Evolutionary conservation across 1,284 basidiomycete genomes (phyloP), one percentile per base, ranked within the genome.

Genomic region (Polyporus tsugae): DNA sequence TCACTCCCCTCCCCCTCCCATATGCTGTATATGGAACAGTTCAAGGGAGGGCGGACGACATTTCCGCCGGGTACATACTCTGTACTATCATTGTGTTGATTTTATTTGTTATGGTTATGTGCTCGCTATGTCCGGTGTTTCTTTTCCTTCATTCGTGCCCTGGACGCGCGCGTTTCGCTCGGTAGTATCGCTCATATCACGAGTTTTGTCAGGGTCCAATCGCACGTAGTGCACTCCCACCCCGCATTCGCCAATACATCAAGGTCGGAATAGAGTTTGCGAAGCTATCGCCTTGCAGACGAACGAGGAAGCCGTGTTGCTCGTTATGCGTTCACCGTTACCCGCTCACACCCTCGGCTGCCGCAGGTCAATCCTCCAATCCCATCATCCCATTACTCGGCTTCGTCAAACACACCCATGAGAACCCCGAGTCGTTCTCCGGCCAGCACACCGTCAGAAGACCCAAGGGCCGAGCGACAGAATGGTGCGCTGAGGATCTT

Each of bases 41-140:
- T 22, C 29, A 33, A 33, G 64, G 66, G 57, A 53, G 58, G 35
- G 60, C 59, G 33, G 41, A 46, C 63, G 22, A 61, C 22, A 22
- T 19, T 60, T 9, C 42, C 13, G 53, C 19, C 53, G 64, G 66
- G 69, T 71, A 68, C 72, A 73, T 73, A 73, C 52, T 46, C 38
- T 73, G 72, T 73, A 73, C 63, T 60, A 69, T 46, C 65, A 73
- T 55, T 62, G 53, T 60, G 64, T 67, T 66, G 67, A 69, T 71
- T 63, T 66, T 71, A 70, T 73, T 67, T 63, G 62, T 65, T 73
- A 69, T 70, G 70, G 64, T 64, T 64, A 69, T 69, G 64, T 65
- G 60, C 61, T 65, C 62, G 22, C 36, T 44, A 25, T 46, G 58
- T 41, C 38, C 62, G 58, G 58, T 60, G 57, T 58, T 33, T 19